Evolutionary conservation across 306 rosid genomes (phyloP).

Genomic region (Dryas octopetala): DNA sequence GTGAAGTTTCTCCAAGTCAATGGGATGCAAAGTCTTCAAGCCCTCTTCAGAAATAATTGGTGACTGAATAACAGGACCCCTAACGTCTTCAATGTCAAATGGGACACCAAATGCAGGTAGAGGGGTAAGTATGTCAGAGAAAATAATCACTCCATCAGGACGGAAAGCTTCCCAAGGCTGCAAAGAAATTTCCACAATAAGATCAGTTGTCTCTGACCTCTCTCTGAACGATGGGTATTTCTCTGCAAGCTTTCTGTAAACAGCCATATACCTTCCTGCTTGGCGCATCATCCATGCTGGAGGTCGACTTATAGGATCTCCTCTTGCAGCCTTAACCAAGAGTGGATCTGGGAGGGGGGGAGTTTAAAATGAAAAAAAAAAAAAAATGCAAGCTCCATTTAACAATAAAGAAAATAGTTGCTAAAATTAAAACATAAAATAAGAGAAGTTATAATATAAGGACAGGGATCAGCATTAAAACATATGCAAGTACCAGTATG

Average conservation of each 20-base stretch:
- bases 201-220: conserved; percentile 98
- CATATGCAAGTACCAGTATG: neutral
- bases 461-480: neutral
- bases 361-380: conserved; percentile 5
- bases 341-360: conserved; percentile 60
- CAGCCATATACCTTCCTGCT: conserved; percentile 99
- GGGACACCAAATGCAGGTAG: conserved; percentile 91
- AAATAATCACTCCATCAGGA: conserved; percentile 95
- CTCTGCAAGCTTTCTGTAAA: conserved; percentile 96
- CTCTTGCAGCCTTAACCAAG: conserved; percentile 93
- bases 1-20: conserved; percentile 72
- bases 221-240: conserved; percentile 92
- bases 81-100: conserved; percentile 88
- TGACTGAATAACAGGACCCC: conserved; percentile 90
- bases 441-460: neutral
- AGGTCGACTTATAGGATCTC: conserved; percentile 85
- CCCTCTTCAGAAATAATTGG: conserved; percentile 85
- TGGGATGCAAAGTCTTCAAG: conserved; percentile 70
- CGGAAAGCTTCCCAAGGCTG: conserved; percentile 99
- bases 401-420: neutral
- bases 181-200: conserved; percentile 98
- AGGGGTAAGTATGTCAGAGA: conserved; percentile 97
- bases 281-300: conserved; percentile 99
- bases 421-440: neutral
- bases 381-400: neutral